A percentile compares a stretch with the other conserved stretches of the same genome.
Evolutionary conservation across 2,329 filamentous ascomycete species (phyloP).

Genomic region (Fusarium sp.): DNA sequence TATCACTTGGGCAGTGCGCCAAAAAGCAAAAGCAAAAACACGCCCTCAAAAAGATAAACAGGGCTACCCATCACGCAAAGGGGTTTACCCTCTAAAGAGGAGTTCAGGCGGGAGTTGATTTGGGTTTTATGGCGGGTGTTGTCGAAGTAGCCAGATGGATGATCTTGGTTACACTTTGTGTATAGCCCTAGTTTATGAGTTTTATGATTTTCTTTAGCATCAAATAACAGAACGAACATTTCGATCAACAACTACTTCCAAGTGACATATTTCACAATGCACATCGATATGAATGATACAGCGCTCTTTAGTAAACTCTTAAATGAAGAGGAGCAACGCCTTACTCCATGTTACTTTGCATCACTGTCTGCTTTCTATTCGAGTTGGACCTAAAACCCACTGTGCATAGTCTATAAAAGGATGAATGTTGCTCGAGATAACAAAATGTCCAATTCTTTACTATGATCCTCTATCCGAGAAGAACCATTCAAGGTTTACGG

Average conservation of each 20-base stretch:
- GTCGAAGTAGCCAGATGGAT: constrained; percentile 38
- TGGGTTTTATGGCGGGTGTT: constrained; percentile 37
- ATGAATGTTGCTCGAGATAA: background rate
- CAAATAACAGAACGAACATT: constrained; percentile 37
- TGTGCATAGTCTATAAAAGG: background rate
- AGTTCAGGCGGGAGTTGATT: constrained; percentile 43
- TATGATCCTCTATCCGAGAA: background rate
- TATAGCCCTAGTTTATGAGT: constrained; percentile 37
- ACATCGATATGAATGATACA: background rate
- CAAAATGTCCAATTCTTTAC: background rate
- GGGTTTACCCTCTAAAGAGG: constrained; percentile 39
- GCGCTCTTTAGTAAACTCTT: background rate
- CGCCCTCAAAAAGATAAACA: constrained; percentile 14
- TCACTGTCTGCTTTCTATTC: background rate
- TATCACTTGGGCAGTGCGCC: constrained; percentile 23
- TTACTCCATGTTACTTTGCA: background rate
- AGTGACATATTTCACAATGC: background rate
- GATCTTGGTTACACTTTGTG: constrained; percentile 36
- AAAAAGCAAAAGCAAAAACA: constrained; percentile 8
- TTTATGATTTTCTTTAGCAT: constrained; percentile 42
- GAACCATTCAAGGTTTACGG: too few species aligned
- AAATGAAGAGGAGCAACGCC: background rate
- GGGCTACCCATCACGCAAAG: constrained; percentile 35
- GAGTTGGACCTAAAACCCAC: background rate
- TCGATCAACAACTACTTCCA: constrained; percentile 12